phyloP scores from a whole-genome alignment of 2,329 filamentous ascomycete species.

The Pseudogymnoascus sp. region DNA sequence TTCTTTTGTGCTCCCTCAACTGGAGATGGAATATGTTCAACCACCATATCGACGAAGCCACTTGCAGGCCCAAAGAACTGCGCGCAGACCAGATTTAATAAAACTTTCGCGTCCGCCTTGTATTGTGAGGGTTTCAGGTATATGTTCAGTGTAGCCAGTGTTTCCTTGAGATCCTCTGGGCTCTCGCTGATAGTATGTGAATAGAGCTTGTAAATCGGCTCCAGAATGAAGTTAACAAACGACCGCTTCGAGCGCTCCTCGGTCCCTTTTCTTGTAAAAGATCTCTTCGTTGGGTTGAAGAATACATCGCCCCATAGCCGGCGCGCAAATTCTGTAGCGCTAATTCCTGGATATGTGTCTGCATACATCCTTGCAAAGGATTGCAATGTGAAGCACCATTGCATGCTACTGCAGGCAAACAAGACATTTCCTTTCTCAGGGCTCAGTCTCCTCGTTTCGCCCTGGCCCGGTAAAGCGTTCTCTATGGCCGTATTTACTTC shows the following conservation, averaged over 20 bases:
- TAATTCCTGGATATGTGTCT: slow-evolving; percentile 75
- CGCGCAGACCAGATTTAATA: slow-evolving; percentile 83
- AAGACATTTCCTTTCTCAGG: slow-evolving; percentile 98
- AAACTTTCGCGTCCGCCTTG: slow-evolving; percentile 78
- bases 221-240: slow-evolving; percentile 90
- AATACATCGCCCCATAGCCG: slow-evolving; percentile 95
- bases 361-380: slow-evolving; percentile 97
- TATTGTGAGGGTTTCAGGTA: slow-evolving; percentile 85
- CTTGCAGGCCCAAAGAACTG: slow-evolving; percentile 89
- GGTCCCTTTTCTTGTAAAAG: slow-evolving; percentile 79
- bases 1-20: slow-evolving; percentile 67
- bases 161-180: slow-evolving; percentile 73
- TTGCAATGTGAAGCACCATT: slow-evolving; percentile 91
- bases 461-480: slow-evolving; percentile 72
- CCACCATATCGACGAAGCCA: slow-evolving; percentile 93
- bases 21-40: slow-evolving; percentile 82
- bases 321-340: slow-evolving; percentile 72
- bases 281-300: slow-evolving; percentile 83
- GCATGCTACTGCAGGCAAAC: slow-evolving; percentile 87
- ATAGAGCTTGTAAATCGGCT: slow-evolving; percentile 96
- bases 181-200: slow-evolving; percentile 90
- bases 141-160: slow-evolving; percentile 74
- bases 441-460: slow-evolving; percentile 73
- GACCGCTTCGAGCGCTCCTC: slow-evolving; percentile 76
- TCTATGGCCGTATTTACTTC: slow-evolving; percentile 96